phyloP scores from a whole-genome alignment of 2,329 filamentous ascomycete species.

The Diaporthe humulicola region DNA sequence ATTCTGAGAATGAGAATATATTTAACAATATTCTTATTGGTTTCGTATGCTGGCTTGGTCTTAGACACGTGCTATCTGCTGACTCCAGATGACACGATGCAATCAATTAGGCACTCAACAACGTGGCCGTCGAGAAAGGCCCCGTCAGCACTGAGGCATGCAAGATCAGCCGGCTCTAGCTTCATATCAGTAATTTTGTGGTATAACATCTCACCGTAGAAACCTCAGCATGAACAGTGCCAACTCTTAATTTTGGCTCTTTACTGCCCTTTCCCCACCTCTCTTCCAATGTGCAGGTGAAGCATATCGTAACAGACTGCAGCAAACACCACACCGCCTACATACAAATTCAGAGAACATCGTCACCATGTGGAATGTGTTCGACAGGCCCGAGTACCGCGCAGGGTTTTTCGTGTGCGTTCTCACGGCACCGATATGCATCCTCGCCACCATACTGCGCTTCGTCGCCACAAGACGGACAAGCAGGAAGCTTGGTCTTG shows the following conservation, averaged over 20 bases:
- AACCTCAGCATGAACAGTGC: background rate
- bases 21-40: background rate
- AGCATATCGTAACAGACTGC: background rate
- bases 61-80: background rate
- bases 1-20: background rate
- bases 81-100: background rate
- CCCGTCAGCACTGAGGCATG: background rate
- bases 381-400: background rate
- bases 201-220: background rate
- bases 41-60: background rate
- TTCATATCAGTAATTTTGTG: too few species aligned
- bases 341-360: background rate
- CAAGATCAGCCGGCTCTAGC: background rate
- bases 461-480: background rate
- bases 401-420: background rate
- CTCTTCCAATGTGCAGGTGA: background rate
- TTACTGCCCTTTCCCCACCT: background rate
- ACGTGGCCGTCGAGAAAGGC: background rate
- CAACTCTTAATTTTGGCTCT: background rate
- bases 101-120: background rate
- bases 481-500: background rate
- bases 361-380: background rate
- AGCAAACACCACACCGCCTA: background rate
- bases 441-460: slow-evolving; percentile 6
- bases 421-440: background rate